phyloP scores from a whole-genome alignment of 768 basidiomycete genomes.

The Pulveroboletus ravenelii region DNA sequence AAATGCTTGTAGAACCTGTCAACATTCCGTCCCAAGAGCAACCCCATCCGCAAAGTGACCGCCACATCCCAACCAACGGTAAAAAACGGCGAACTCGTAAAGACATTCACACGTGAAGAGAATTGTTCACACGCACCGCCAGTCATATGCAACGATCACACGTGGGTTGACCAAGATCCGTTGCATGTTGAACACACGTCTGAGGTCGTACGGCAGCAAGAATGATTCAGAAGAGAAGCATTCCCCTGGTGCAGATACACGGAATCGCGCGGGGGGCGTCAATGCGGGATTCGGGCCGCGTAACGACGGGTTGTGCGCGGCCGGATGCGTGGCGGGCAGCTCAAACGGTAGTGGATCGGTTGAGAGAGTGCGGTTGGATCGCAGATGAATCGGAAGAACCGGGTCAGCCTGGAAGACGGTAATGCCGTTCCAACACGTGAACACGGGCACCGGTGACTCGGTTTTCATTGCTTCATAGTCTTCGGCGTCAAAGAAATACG shows the following conservation, averaged over 20 bases:
- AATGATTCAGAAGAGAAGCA: slow-evolving; percentile 36
- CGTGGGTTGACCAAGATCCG: slow-evolving; percentile 37
- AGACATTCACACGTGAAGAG: too few relatives aligned
- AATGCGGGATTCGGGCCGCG: slow-evolving; percentile 17
- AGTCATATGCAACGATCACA: slow-evolving; percentile 34
- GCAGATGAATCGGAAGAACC: slow-evolving; percentile 36
- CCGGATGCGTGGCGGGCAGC: slow-evolving; percentile 15
- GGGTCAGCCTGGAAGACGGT: slow-evolving; percentile 38
- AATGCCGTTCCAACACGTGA: slow-evolving; percentile 46
- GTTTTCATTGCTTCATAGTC: slow-evolving; percentile 32
- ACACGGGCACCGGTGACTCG: slow-evolving; percentile 40
- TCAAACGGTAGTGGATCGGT: slow-evolving; percentile 21
- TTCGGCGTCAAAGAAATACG: slow-evolving; percentile 39
- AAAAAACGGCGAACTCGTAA: too few relatives aligned
- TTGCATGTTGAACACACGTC: slow-evolving; percentile 35
- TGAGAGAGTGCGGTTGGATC: slow-evolving; percentile 36
- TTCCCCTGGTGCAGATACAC: slow-evolving; percentile 12
- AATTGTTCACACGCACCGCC: not conserved
- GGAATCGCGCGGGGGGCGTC: slow-evolving; percentile 16
- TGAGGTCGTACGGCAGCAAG: slow-evolving; percentile 39
- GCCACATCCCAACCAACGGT: too few relatives aligned
- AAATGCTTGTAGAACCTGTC: slow-evolving; percentile 30
- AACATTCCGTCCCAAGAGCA: too few relatives aligned
- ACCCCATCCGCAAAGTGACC: too few relatives aligned
- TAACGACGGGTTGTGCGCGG: slow-evolving; percentile 4